A percentile compares a stretch with the other conserved stretches of the same genome.
Evolutionary conservation across 23 red algal genomes (phyloP).

Genomic region (Gracilaria caudata): DNA sequence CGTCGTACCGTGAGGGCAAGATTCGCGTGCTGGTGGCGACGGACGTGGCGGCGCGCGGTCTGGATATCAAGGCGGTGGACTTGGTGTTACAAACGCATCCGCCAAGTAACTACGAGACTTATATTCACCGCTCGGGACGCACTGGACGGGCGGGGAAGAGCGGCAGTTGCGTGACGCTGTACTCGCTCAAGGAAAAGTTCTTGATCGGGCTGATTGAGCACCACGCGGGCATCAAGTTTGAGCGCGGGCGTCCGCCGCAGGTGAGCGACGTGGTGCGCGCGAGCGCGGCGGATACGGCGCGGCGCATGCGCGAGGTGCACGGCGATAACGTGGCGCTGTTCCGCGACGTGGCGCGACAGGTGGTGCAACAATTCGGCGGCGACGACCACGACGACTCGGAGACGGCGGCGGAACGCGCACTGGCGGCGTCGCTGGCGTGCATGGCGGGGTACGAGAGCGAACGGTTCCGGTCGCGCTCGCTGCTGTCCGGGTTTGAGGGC

Average conservation of each 20-base stretch:
- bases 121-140: conserved; percentile 84
- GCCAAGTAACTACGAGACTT: conserved; percentile 72
- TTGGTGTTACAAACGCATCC: conserved; percentile 86
- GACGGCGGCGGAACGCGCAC: conserved; percentile 33
- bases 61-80: conserved; percentile 83
- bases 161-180: conserved; percentile 76
- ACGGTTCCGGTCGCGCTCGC: conserved; percentile 36
- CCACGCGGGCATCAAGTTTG: conserved; percentile 77
- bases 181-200: conserved; percentile 58
- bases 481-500: conserved; percentile 72
- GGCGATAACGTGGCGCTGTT: conserved; percentile 58
- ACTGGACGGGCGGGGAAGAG: conserved; percentile 82
- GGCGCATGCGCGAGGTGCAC: conserved; percentile 46
- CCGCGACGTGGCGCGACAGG: conserved; percentile 48
- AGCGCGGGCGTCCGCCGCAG: conserved; percentile 69
- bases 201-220: conserved; percentile 76
- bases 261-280: conserved; percentile 56
- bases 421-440: conserved; percentile 72
- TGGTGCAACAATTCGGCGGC: conserved; percentile 25
- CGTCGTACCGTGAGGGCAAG: conserved; percentile 58
- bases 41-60: conserved; percentile 84
- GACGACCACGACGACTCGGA: too few relatives aligned
- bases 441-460: conserved; percentile 61
- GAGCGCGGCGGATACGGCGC: conserved; percentile 44
- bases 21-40: conserved; percentile 83